Conservation (phyloP, 305 asterid genomes). For the Solanum hybrid region DNA sequence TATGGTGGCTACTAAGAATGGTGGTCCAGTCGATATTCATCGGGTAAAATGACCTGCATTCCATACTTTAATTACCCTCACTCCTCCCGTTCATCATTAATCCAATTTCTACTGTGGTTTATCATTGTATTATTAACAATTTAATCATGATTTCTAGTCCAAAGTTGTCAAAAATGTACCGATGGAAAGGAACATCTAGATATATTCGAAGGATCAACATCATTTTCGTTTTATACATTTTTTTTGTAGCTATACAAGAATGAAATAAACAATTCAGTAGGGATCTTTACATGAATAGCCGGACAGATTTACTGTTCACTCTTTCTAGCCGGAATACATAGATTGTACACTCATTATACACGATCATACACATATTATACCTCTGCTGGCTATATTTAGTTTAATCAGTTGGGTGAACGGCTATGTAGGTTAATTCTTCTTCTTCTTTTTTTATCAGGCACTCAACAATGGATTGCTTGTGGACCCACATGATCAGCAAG, state of each 20-base stretch:
- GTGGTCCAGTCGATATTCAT: constrained; percentile 94
- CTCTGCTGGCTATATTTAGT: not conserved
- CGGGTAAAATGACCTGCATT: constrained; percentile 32
- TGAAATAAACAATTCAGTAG: too few relatives aligned
- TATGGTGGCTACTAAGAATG: constrained; percentile 86
- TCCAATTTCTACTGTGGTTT: not conserved
- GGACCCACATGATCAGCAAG: constrained; percentile 84
- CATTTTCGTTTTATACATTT: too few relatives aligned
- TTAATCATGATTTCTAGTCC: not conserved
- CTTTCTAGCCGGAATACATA: not conserved
- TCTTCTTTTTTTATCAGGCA: constrained; percentile 31
- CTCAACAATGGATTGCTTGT: constrained; percentile 77
- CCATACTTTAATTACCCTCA: not conserved
- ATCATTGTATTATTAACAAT: not conserved
- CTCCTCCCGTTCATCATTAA: not conserved
- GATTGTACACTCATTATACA: not conserved
- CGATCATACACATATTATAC: not conserved
- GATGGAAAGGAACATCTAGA: too few relatives aligned
- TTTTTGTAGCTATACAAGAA: too few relatives aligned
- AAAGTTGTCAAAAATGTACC: not conserved
- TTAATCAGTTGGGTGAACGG: not conserved
- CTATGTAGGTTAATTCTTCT: not conserved
- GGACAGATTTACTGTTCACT: not conserved
- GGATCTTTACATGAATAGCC: too few relatives aligned
- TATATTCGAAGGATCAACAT: too few relatives aligned